Evolutionary conservation across 2,329 filamentous ascomycete species (phyloP).

Genomic region (Lasiodiplodia citricola): DNA sequence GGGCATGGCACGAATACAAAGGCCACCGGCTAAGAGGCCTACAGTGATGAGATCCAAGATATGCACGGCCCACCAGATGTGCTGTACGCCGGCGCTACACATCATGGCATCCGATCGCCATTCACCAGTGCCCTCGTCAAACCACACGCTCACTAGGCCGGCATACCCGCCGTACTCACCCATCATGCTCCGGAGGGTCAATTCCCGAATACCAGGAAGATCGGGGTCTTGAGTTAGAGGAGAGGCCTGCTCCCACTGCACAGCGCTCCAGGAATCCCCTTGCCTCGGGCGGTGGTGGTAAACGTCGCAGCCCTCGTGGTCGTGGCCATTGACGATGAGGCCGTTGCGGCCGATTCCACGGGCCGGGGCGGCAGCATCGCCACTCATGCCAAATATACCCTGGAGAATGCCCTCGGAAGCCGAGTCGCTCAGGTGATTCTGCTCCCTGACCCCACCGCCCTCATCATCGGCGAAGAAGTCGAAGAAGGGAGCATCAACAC

Average conservation of each 20-base stretch:
- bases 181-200: constrained; percentile 98
- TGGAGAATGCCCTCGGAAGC: constrained; percentile 75
- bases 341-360: constrained; percentile 72
- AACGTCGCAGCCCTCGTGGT: constrained; percentile 92
- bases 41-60: constrained; percentile 66
- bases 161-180: constrained; percentile 93
- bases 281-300: constrained; percentile 66
- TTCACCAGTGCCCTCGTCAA: constrained; percentile 69
- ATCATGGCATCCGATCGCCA: constrained; percentile 84
- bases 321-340: constrained; percentile 88
- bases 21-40: constrained; percentile 35
- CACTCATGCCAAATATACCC: constrained; percentile 80
- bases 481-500: constrained; percentile 84
- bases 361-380: constrained; percentile 62
- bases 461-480: constrained; percentile 72
- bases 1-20: constrained; percentile 10
- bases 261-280: constrained; percentile 26
- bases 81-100: constrained; percentile 82
- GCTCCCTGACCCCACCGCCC: constrained; percentile 78
- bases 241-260: constrained; percentile 28
- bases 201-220: constrained; percentile 75
- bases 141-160: constrained; percentile 88
- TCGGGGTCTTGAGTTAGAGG: constrained; percentile 30
- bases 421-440: constrained; percentile 82
- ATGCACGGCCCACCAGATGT: constrained; percentile 94